phyloP scores from a whole-genome alignment of 2,329 filamentous ascomycete genomes.

The Beauveria medogensis region DNA sequence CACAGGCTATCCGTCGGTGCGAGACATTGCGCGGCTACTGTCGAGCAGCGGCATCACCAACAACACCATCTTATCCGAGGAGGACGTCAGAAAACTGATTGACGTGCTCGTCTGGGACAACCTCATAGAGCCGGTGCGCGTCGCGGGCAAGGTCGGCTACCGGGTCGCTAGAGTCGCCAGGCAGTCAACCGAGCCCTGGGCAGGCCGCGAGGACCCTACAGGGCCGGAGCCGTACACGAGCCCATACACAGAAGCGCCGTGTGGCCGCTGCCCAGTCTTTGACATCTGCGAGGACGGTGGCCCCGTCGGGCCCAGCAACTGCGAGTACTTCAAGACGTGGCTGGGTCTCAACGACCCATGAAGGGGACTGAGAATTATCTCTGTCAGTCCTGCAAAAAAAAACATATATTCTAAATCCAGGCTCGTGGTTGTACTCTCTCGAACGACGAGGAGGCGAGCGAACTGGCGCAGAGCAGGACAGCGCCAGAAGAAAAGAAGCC shows the following conservation, averaged over 20 bases:
- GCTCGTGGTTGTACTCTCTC: neutral
- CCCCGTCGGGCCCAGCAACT: conserved; percentile 81
- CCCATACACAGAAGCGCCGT: conserved; percentile 80
- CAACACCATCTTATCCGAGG: conserved; percentile 60
- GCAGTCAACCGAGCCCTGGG: conserved; percentile 34
- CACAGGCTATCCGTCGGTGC: conserved; percentile 70
- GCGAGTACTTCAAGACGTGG: conserved; percentile 88
- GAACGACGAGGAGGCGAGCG: neutral
- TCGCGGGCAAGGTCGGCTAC: conserved; percentile 43
- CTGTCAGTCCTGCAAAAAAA: neutral
- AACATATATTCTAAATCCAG: neutral
- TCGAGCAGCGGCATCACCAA: conserved; percentile 62
- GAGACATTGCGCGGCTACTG: conserved; percentile 68
- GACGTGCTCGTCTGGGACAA: conserved; percentile 87
- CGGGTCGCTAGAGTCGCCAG: conserved; percentile 42
- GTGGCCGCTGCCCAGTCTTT: conserved; percentile 87
- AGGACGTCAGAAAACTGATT: conserved; percentile 76
- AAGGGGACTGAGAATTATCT: neutral
- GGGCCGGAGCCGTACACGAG: conserved; percentile 46
- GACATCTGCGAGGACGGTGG: conserved; percentile 86
- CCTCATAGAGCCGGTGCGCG: conserved; percentile 59
- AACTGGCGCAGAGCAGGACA: neutral
- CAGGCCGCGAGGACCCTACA: conserved; percentile 29
- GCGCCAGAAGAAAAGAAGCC: neutral
- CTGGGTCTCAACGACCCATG: conserved; percentile 39